Evolutionary conservation across 352 stramenopile species (phyloP).

Genomic region (Pythium sp.): DNA sequence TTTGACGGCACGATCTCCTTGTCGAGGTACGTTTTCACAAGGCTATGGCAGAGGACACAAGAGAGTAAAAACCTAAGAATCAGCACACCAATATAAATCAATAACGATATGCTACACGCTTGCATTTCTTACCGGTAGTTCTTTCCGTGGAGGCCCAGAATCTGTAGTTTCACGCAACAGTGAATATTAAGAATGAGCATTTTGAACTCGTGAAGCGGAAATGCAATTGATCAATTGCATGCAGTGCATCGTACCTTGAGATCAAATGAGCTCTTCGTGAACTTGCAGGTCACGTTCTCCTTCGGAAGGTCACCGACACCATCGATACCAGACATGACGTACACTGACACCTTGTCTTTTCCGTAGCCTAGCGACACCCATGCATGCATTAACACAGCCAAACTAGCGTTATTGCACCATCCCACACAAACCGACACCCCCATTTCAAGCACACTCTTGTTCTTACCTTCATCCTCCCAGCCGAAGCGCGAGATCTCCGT

Average conservation of each 20-base stretch:
- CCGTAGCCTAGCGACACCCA: conserved; percentile 48
- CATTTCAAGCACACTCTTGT: not conserved
- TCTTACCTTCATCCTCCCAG: conserved; percentile 77
- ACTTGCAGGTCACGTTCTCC: conserved; percentile 70
- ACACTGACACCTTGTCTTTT: conserved; percentile 80
- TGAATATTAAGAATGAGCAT: not conserved
- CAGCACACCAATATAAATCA: not conserved
- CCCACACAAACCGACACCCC: not conserved
- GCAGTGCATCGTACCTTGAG: conserved; percentile 46
- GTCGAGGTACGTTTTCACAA: conserved; percentile 77
- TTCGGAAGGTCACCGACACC: conserved; percentile 70
- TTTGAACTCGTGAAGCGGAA: not conserved
- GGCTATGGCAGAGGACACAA: conserved; percentile 20
- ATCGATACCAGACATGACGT: conserved; percentile 82
- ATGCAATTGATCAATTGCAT: not conserved
- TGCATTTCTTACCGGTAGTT: conserved; percentile 48
- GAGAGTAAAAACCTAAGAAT: not conserved
- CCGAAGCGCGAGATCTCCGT: conserved; percentile 85
- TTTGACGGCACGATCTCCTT: conserved; percentile 80
- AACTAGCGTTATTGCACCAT: not conserved
- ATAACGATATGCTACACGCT: no score
- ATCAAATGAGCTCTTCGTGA: conserved; percentile 81
- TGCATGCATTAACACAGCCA: not conserved
- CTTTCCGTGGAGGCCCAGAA: conserved; percentile 62
- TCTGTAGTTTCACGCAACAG: conserved; percentile 23